Evolutionary conservation across 805 yeast species (phyloP), one percentile per base, ranked within the genome.

Genomic region (Ogataea philodendri): DNA sequence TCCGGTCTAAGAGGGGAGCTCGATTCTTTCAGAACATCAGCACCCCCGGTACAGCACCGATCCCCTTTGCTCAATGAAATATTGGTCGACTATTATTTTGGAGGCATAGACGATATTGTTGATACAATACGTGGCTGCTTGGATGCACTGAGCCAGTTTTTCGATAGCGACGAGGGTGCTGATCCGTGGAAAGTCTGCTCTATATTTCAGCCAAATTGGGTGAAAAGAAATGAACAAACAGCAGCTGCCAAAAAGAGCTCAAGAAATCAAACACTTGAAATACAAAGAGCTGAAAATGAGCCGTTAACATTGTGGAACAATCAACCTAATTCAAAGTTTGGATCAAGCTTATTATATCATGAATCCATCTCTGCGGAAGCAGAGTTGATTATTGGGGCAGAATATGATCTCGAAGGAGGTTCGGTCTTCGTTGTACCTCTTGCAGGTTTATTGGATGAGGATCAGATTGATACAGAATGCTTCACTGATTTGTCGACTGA

Each of bases 311-410:
- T 34, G 4, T 34, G 31, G 32, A 34, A 16, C 17, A n/a, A 16
- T 8, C 20, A 16, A 5, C 23, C 49, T 5, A 57, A 57, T 9
- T 65, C 69, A 0, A 60, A 65, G 14, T 77, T 78, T 54, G 84
- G 83, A 0, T 48, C 65, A 1, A 57, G 67, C 5, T 30, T 76
- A 3, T 57, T 63, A 2, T 31, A 65, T 3, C 78, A 79, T 0
- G 52, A 62, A n/a, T 71, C 67, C 39, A 46, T 65, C 7, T 54
- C 59, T 17, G 59, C 61, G 0, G 51, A 46, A 8, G 34, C 32
- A 2, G 65, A 72, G 9, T 29, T 76, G 5, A 81, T 79, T 0
- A 62, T 77, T 2, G 68, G 78, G 1, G 68, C 82, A 2, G 74
- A 74, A 3, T 62, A 54, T 38, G 79, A 75, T 37, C 69, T 66